Evolutionary conservation across 1,284 basidiomycete genomes (phyloP).

Genomic region (Trichosporon asahii): DNA sequence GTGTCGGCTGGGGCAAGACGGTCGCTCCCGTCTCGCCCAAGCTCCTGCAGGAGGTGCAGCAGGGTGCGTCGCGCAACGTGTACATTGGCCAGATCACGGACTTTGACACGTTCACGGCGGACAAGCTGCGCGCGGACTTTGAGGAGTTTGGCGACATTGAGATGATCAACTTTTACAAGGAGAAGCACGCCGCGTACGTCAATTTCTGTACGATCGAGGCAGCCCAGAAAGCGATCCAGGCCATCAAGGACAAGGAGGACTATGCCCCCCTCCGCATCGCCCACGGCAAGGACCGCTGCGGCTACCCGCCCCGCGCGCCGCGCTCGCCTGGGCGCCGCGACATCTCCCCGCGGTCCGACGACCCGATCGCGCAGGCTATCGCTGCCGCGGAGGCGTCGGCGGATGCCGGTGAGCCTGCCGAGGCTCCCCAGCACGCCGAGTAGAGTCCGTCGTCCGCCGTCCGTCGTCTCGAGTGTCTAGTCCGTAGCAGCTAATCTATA

Average conservation of each 20-base stretch:
- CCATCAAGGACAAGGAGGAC: slow-evolving; percentile 74
- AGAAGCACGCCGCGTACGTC: slow-evolving; percentile 94
- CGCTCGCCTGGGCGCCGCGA: slow-evolving; percentile 21
- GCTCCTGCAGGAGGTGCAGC: slow-evolving; percentile 73
- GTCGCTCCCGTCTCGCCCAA: slow-evolving; percentile 76
- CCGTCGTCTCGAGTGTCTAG: not conserved
- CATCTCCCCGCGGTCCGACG: slow-evolving; percentile 18
- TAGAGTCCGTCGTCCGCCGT: too few relatives aligned
- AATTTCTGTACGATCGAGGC: slow-evolving; percentile 90
- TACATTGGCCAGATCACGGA: slow-evolving; percentile 91
- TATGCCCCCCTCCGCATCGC: slow-evolving; percentile 78
- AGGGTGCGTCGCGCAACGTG: slow-evolving; percentile 87
- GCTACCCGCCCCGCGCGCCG: slow-evolving; percentile 50
- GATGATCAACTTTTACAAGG: slow-evolving; percentile 88
- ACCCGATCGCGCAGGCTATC: slow-evolving; percentile 26
- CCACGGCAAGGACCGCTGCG: slow-evolving; percentile 92
- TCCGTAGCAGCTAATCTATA: slow-evolving; percentile 7
- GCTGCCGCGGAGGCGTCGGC: slow-evolving; percentile 25
- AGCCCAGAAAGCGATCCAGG: slow-evolving; percentile 92
- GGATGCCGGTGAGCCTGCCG: not conserved
- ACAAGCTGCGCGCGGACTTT: slow-evolving; percentile 82
- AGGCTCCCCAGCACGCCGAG: not conserved
- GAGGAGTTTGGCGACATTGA: slow-evolving; percentile 88
- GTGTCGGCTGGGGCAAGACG: slow-evolving; percentile 94
- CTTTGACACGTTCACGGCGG: slow-evolving; percentile 80